Evolutionary conservation across 371 early-diverging fungal species (phyloP), one percentile per base, ranked within the genome.

Genomic region (Mucor velutinosus): DNA sequence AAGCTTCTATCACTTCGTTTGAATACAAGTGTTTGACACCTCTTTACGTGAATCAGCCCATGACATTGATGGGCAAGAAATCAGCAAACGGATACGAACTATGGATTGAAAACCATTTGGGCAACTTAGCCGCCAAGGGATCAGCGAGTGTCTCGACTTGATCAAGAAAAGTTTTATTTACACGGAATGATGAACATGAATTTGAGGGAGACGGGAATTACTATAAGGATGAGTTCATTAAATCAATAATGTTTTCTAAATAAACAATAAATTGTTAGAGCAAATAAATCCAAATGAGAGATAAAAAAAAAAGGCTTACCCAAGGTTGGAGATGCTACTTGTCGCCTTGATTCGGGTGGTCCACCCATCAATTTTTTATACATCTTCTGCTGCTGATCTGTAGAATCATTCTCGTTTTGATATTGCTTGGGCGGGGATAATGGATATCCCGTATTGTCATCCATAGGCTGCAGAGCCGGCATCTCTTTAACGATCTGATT

Each of bases 1-100:
- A 65, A 0, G 71, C 57, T 10, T 45, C 23, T 4, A 21, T 29
- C 7, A 15, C 5, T 0, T 27, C 60, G 6, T 94, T 93, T 65
- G 75, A 75, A n/a, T 94, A 94, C 71, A 84, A 90, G 7, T 92
- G 92, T 14, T 64, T 91, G 12, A 81, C 80, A 12, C 94, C 94
- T 1, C 72, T 93, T 30, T 86, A 86, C 65, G 88, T 86, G 17
- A 80, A 85, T 39, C 78, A 83, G 23, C 79, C 74, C 12, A 58
- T 93, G 64, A 80, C 78, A 7, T 64, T 90, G 7, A 77, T 82
- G 43, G 88, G 88, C 66, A 69, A 65, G 55, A 70, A 67, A 60
- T 61, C 81, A 30, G 69, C 70, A 1, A 39, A 56, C 15, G 79
- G 69, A 7, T 92, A 84, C 58, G 92, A 93, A 56, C 72, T 93